Conservation (phyloP, 192 early-diverging fungal species). For the Paraglomus occultum region DNA sequence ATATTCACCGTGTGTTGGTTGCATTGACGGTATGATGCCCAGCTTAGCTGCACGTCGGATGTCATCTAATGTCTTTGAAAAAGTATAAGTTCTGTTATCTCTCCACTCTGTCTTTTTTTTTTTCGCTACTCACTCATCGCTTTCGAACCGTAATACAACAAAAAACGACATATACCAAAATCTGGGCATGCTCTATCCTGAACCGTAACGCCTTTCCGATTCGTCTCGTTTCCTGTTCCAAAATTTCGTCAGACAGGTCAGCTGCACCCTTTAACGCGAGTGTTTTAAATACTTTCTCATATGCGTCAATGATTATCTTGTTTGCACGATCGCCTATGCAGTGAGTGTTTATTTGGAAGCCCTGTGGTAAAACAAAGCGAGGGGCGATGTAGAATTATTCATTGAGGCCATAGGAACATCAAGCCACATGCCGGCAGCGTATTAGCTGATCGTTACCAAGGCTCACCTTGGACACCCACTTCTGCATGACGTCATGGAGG, state of each 20-base stretch:
- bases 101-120: too few species aligned
- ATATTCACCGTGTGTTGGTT: conserved; percentile 52
- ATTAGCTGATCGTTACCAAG: not conserved
- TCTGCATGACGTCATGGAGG: conserved; percentile 16
- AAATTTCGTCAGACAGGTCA: conserved; percentile 1
- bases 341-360: conserved; percentile 55
- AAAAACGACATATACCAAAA: conserved; percentile 36
- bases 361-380: conserved; percentile 33
- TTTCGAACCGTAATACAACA: not conserved
- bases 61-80: conserved; percentile 40
- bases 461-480: conserved; percentile 28
- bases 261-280: conserved; percentile 1
- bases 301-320: conserved; percentile 46
- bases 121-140: too few species aligned
- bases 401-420: not conserved
- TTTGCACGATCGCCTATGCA: conserved; percentile 60
- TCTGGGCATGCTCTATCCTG: conserved; percentile 60
- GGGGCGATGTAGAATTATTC: not conserved
- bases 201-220: conserved; percentile 30
- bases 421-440: not conserved
- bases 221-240: conserved; percentile 1
- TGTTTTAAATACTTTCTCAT: conserved; percentile 36
- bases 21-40: conserved; percentile 53
- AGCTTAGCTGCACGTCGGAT: conserved; percentile 43
- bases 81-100: not conserved